Percentiles rank a stretch among this genome's conserved stretches.
Conservation (phyloP, 768 basidiomycete genomes). For the Mycena polygramma region DNA sequence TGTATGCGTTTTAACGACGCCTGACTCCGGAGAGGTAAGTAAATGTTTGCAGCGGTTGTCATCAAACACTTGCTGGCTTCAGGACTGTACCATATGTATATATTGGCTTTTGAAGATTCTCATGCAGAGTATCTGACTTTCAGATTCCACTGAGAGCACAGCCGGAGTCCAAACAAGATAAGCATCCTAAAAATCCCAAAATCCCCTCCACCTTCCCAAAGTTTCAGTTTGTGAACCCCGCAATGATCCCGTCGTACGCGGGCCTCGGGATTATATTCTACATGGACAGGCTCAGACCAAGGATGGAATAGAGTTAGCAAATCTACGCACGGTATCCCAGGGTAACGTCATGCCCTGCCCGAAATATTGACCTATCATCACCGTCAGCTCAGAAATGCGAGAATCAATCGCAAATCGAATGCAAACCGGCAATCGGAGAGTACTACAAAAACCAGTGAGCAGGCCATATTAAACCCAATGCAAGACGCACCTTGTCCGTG, state of each 20-base stretch:
- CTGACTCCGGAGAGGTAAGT: no score
- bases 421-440: neutral
- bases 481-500: slow-evolving; percentile 41
- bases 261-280: neutral
- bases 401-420: neutral
- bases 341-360: neutral
- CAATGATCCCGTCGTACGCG: slow-evolving; percentile 7
- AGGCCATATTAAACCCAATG: neutral
- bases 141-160: no score
- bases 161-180: no score
- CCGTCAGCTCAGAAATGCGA: neutral
- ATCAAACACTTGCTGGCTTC: no score
- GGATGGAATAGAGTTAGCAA: neutral
- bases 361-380: neutral
- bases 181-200: no score
- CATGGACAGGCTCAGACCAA: neutral
- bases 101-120: no score
- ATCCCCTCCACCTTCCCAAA: no score
- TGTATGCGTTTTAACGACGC: no score
- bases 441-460: neutral
- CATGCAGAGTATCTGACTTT: no score
- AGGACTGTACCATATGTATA: no score
- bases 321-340: neutral
- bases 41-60: no score
- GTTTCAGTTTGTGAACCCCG: neutral